Conservation (phyloP, 2,329 filamentous ascomycete genomes). For the Penicillium carneum region DNA sequence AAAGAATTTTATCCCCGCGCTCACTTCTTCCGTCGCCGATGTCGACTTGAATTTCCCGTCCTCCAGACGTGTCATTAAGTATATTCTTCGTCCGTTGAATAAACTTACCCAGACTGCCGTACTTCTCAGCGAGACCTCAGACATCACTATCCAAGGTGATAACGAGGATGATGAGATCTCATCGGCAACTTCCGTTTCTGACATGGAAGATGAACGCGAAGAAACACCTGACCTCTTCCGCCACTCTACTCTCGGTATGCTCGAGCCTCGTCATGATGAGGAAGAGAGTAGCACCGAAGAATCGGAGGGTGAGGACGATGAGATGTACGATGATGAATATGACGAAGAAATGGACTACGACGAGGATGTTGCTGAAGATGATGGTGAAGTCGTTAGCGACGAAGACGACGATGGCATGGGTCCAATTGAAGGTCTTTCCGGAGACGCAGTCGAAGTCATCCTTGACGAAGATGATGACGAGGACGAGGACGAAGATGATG, state of each 20-base stretch:
- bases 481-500: conserved; percentile 68
- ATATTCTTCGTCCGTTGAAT: conserved; percentile 88
- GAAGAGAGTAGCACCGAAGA: conserved; percentile 79
- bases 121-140: conserved; percentile 79
- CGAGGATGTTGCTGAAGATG: conserved; percentile 78
- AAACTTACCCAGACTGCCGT: conserved; percentile 87
- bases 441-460: conserved; percentile 80
- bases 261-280: conserved; percentile 81
- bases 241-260: conserved; percentile 93
- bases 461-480: conserved; percentile 75
- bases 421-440: conserved; percentile 68
- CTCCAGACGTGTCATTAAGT: conserved; percentile 92
- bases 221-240: conserved; percentile 97
- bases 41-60: conserved; percentile 93
- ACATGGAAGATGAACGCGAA: conserved; percentile 83
- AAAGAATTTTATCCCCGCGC: conserved; percentile 87
- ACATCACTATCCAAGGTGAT: conserved; percentile 72
- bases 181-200: conserved; percentile 86
- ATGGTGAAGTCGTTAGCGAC: conserved; percentile 87
- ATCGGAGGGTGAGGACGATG: conserved; percentile 76
- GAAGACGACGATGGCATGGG: conserved; percentile 87
- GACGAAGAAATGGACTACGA: conserved; percentile 93
- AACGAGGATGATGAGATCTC: conserved; percentile 86
- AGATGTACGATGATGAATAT: conserved; percentile 91
- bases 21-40: conserved; percentile 92